Evolutionary conservation across 768 basidiomycete species (phyloP), one percentile per base, ranked within the genome.

Genomic region (Boletellus ananiceps): DNA sequence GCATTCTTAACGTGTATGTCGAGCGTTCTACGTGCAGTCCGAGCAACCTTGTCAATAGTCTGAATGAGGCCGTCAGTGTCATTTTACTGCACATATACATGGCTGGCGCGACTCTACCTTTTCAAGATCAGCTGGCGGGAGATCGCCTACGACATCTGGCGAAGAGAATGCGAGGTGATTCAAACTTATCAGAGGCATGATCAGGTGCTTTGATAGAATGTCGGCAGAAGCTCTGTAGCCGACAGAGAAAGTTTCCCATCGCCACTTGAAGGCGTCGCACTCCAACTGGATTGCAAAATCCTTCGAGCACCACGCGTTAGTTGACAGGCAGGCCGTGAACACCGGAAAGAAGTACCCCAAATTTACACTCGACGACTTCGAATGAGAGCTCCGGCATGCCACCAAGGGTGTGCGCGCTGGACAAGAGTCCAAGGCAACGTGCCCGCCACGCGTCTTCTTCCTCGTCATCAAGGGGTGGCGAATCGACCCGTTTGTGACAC

Each of bases 1-100:
- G 80, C 80, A 69, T 86, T 82, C 66, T 78, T 84, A 54, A 88
- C 71, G 66, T 88, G 85, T 32, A 79, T 87, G 63, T 85, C 86
- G 13, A 80, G 58, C 19, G 80, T 77, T 56, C 86, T 76, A 46
- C 87, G 77, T 32, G 83, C 85, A 2, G 80, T 82, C 41, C 83
- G 78, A 35, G 82, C 87, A 40, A 83, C 62, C 60, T 81, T 85
- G 65, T 90, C 88, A 8, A 84, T 71, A 23, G 80, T 74, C 88
- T 89, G 62, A 44, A 31, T 41, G 31, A 2, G 15, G n/a, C 37
- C 37, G 19, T 57, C 38, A 60, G 18, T n/a, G n/a, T n/a, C n/a
- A n/a, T 8, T 14, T 23, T 46, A 38, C 13, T 44, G 55, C 38
- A 49, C 29, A 23, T 37, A 25, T 35, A 36, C 43, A 53, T 37